A percentile compares a stretch with the other conserved stretches of the same genome.
Evolutionary conservation across 2,329 filamentous ascomycete genomes (phyloP).

Genomic region (Fusarium sp.): DNA sequence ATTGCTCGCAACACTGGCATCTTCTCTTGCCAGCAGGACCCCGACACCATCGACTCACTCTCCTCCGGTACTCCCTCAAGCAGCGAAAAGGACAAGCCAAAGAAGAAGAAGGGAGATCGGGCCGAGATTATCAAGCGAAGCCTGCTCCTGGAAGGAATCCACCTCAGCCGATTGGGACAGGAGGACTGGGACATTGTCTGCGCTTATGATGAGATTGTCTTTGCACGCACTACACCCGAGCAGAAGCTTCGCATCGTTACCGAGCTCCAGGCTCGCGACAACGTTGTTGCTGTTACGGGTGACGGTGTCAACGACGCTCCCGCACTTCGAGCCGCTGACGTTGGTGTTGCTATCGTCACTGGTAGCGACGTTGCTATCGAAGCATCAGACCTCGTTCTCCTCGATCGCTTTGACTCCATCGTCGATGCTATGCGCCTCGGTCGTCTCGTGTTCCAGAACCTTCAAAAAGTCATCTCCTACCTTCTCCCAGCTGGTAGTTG

Average conservation of each 20-base stretch:
- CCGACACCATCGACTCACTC: slow-evolving; percentile 51
- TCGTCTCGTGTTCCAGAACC: slow-evolving; percentile 57
- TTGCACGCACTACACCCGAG: slow-evolving; percentile 75
- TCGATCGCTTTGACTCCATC: slow-evolving; percentile 79
- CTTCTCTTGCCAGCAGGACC: slow-evolving; percentile 63
- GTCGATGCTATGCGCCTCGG: slow-evolving; percentile 70
- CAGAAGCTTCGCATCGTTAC: slow-evolving; percentile 81
- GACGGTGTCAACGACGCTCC: slow-evolving; percentile 78
- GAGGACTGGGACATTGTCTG: slow-evolving; percentile 61
- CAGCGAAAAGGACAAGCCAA: slow-evolving; percentile 24
- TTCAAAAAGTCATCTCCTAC: slow-evolving; percentile 58
- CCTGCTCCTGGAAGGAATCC: slow-evolving; percentile 66
- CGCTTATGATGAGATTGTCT: slow-evolving; percentile 70
- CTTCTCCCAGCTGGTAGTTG: slow-evolving; percentile 65
- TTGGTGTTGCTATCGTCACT: slow-evolving; percentile 75
- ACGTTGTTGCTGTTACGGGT: slow-evolving; percentile 78
- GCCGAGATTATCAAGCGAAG: slow-evolving; percentile 33
- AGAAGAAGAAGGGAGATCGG: slow-evolving; percentile 27
- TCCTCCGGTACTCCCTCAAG: slow-evolving; percentile 6
- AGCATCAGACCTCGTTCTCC: slow-evolving; percentile 74
- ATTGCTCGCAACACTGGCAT: slow-evolving; percentile 76
- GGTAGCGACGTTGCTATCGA: slow-evolving; percentile 75
- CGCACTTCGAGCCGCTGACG: slow-evolving; percentile 73
- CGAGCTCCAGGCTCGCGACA: slow-evolving; percentile 70
- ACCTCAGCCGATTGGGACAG: slow-evolving; percentile 66